Evolutionary conservation across 73 alveolate species (phyloP), one percentile per base, ranked within the genome.

Genomic region (Uronychia binucleata): DNA sequence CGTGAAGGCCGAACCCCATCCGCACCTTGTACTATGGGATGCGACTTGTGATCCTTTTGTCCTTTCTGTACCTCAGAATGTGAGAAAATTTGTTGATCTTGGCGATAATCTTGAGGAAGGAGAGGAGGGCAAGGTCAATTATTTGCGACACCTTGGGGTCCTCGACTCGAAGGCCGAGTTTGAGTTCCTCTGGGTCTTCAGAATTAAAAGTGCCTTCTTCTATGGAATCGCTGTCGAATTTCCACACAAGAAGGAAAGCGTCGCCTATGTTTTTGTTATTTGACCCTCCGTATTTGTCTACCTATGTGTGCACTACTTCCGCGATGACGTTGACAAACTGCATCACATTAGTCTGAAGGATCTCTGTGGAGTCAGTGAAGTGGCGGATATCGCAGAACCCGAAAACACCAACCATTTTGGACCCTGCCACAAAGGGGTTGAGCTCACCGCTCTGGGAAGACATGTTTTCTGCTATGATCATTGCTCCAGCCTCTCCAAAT

Each of bases 1-100:
- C 84, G 87, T 97, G 99, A 29, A 97, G 90, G 28, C 99, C 99
- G 75, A 97, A 97, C 35, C 99, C 99, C 91, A 97, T 91, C 57
- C 94, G 91, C 33, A 96, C 98, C 27, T 90, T 75, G 77, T 89
- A 93, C 82, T 84, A 83, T 30, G 91, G 92, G 90, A 91, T 80
- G 74, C 91, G 35, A 35, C 74, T 67, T 59, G 30, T 75, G 26
- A 87, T 67, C 31, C 86, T 92, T 29, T 88, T 87, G 58, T 97
- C 95, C 60, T 94, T 93, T 30, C 97, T 82, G 82, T 97, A 97
- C 46, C 85, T 94, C 0, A 95, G 95, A 80, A 97, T 86, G 82
- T 95, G 90, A 58, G 91, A 89, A 30, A 95, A 90, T 88, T 93
- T 97, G 86, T 90, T 95, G 77, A 97, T 94, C 88, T 97, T 95